Evolutionary conservation across 805 yeast genomes (phyloP), one percentile per base, ranked within the genome.

Genomic region (Hanseniaspora osmophila): DNA sequence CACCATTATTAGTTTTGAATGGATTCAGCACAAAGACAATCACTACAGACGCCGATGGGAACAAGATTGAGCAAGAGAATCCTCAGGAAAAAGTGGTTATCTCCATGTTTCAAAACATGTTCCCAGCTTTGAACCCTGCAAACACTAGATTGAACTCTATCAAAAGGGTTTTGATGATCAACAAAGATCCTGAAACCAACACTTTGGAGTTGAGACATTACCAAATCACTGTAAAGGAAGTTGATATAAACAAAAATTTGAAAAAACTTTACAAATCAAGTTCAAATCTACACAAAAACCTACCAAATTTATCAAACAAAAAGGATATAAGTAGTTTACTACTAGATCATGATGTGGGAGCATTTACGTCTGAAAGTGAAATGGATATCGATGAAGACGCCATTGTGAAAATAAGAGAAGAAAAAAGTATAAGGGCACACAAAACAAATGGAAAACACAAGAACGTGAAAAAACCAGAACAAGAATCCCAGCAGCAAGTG

Each of bases 111-210:
- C 98, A 92, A 65, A 87, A 86, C 65, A 78, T 92, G 77, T 85
- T 90, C 62, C 99, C 98, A 6, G 85, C 98, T 17, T 80, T 92
- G 52, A 81, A 86, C 48, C 96, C 96, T 2, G 85, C 85, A 52
- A 65, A 69, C 47, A 83, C 94, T 16, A 78, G 78, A 52, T 80
- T 92, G 32, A 67, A 69, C 41, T 68, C 82, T 1, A 87, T 92
- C 45, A 81, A 78, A 55, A 73, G 98, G 57, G 97, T 92, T 17
- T 67, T 92, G 55, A 73, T 92, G 75, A 66, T 92, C 46, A 80
- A 82, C 60, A 83, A 79, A 56, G 82, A 79, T 57, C 68, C 72
- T 30, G 78, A 74, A 47, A 75, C 85, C 2, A 88, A 83, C 6
- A 71, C 70, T 33, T 80, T 92, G 45, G 94, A 87, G 50, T 60